Percentiles rank a stretch among this genome's conserved stretches.
phyloP scores from a whole-genome alignment of 1,284 basidiomycete genomes.

The Ceratobasidium sp. region DNA sequence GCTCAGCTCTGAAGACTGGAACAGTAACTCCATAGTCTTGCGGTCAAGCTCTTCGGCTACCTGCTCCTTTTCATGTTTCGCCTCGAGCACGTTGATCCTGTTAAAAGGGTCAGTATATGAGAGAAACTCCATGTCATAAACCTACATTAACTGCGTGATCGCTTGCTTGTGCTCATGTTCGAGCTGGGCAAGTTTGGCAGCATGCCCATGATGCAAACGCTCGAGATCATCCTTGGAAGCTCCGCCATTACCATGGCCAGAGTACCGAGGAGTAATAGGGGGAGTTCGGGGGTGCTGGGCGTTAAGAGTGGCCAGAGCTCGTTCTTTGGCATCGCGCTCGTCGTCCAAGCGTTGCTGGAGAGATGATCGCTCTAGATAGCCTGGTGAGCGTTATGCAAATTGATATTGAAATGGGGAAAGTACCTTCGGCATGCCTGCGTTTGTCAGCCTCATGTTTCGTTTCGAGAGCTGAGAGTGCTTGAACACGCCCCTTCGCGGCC shows the following conservation, averaged over 20 bases:
- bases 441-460: constrained; percentile 69
- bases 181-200: constrained; percentile 80
- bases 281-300: constrained; percentile 55
- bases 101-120: neutral
- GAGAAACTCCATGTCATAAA: neutral
- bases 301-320: constrained; percentile 58
- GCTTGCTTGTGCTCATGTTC: constrained; percentile 75
- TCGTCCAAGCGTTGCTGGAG: constrained; percentile 74
- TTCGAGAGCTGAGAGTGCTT: constrained; percentile 72
- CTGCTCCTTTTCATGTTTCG: constrained; percentile 58
- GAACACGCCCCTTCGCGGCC: constrained; percentile 70
- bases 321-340: constrained; percentile 67
- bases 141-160: constrained; percentile 50
- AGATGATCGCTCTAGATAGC: constrained; percentile 60
- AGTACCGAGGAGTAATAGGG: constrained; percentile 61
- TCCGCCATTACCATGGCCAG: constrained; percentile 62
- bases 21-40: constrained; percentile 81
- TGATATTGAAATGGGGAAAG: neutral
- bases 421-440: constrained; percentile 59
- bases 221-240: constrained; percentile 79
- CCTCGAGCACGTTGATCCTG: constrained; percentile 35
- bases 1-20: constrained; percentile 78
- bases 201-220: constrained; percentile 80
- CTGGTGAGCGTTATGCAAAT: neutral
- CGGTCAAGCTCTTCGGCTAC: constrained; percentile 69